Base-by-base conservation (phyloP, 306 rosid genomes). In the Castanea crenata region DNA sequence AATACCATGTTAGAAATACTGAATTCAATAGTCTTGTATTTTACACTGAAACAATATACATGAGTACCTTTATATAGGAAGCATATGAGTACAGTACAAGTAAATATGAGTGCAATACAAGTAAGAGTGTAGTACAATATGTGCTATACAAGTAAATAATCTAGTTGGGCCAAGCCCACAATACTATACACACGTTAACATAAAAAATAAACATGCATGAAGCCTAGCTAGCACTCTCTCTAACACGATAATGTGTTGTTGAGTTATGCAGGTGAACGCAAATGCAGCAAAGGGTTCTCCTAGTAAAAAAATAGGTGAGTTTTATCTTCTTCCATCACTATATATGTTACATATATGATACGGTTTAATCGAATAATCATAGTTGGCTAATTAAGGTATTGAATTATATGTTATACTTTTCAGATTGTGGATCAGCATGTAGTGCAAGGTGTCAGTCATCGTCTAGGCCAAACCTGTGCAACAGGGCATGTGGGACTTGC, bases 401-500 rank as follows among this genome's bases (percentile, higher is more conserved):
- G 25, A 63, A 29, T 4, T 6, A 65, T 6, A 38, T 38, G 44
- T 38, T 38, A 7, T 7, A 0, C 11, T 19, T 27, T 11, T 38
- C 35, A 88, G 91, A 88, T 69, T 88, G 92, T 20, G 85, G 82
- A 12, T 81, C 34, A 19, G 75, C 80, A 6, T 86, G 89, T 55
- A 35, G n/a, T 55, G 79, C 78, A 23, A 79, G 90, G 82, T 86
- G 92, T 71, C 64, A 44, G 65, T 63, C 75, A 29, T 78, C 87
- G 6, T 80, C 84, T 8, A 79, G 92, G 81, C 88, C 73, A 5
- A 55, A 3, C 0, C 75, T 84, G 5, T 89, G 92, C 76, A 82
- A 82, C 59, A 78, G 92, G 27, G 87, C 92, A 0, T 86, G 90
- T 31, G 85, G 91, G 1, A 89, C 89, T 3, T 87, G 93, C 70